Conservation (phyloP, 106 monocot species). For the Dioscorea zingiberensis region DNA sequence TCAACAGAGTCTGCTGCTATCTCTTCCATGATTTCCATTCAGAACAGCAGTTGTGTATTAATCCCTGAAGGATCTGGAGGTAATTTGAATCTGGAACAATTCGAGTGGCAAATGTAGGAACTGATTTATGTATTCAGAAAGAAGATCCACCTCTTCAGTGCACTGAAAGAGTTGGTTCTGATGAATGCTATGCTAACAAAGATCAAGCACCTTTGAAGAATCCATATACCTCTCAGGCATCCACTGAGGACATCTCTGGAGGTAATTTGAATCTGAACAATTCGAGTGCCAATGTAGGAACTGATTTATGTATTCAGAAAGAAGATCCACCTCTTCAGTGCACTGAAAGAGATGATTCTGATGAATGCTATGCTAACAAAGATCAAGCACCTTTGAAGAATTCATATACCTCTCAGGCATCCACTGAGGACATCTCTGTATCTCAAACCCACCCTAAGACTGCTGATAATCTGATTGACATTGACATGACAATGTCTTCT, state of each 20-base stretch:
- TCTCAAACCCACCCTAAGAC: slow-evolving; percentile 14
- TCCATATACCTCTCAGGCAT: too few species aligned
- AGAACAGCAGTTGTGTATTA: neutral
- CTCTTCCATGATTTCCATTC: slow-evolving; percentile 2
- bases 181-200: slow-evolving; percentile 7
- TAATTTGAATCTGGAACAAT: slow-evolving; percentile 5
- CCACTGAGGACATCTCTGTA: slow-evolving; percentile 1
- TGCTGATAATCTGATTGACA: slow-evolving; percentile 11
- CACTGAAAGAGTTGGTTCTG: slow-evolving; percentile 7
- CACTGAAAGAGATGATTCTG: too few species aligned
- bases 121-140: slow-evolving; percentile 8
- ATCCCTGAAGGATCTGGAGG: slow-evolving; percentile 16
- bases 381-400: slow-evolving; percentile 14
- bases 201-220: too few species aligned
- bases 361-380: neutral
- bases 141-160: slow-evolving; percentile 9
- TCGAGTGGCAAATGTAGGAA: slow-evolving; percentile 1
- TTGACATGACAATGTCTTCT: slow-evolving; percentile 13
- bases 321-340: too few species aligned
- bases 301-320: too few species aligned
- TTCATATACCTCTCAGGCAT: slow-evolving; percentile 11
- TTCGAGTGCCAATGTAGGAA: too few species aligned
- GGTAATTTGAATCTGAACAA: too few species aligned
- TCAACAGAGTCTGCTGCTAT: slow-evolving; percentile 12
- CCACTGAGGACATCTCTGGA: too few species aligned